Conservation (phyloP, 345 rosid species). For the Acer saccharum region DNA sequence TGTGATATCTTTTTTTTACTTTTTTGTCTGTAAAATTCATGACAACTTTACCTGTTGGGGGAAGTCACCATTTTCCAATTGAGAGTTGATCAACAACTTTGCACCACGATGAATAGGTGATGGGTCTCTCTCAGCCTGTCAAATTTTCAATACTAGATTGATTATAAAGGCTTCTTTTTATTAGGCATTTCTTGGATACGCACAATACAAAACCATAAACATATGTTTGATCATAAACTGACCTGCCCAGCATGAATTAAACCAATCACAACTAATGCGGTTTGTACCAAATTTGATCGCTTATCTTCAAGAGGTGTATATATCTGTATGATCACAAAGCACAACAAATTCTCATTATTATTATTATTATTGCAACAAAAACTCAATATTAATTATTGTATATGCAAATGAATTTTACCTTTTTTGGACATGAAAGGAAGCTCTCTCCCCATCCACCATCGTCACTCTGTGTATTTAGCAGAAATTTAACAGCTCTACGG, state of each 20-base stretch:
- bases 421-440: conserved; percentile 38
- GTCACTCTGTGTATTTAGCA: conserved; percentile 30
- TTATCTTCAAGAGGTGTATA: conserved; percentile 50
- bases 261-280: conserved; percentile 53
- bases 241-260: conserved; percentile 63
- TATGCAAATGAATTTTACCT: conserved; percentile 20
- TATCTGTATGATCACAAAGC: conserved; percentile 21
- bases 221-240: neutral
- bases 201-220: no score
- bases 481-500: conserved; percentile 38
- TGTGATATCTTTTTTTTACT: no score
- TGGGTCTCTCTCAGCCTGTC: conserved; percentile 55
- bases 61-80: conserved; percentile 60
- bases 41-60: conserved; percentile 58
- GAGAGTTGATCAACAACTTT: conserved; percentile 70
- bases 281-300: conserved; percentile 55
- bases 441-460: conserved; percentile 69
- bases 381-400: no score
- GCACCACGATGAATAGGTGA: conserved; percentile 67
- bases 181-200: no score
- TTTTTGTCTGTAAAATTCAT: no score
- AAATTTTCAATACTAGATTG: no score
- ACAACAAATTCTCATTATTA: neutral
- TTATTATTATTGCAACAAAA: no score
- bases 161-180: no score